Evolutionary conservation across 2,329 filamentous ascomycete species (phyloP).

Genomic region (Penicillium sp.): DNA sequence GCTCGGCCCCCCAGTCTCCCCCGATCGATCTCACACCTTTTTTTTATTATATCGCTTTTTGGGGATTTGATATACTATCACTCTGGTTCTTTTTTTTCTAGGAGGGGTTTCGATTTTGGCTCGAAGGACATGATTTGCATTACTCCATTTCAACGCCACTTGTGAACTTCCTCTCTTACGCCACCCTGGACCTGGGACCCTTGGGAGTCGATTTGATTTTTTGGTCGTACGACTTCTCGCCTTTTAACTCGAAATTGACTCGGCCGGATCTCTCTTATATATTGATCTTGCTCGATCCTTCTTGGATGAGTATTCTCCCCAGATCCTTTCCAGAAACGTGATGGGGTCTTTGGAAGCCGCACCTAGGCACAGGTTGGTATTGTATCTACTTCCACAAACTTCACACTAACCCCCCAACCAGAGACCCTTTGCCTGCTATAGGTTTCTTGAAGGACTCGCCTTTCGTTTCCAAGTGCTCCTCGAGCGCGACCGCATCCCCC

Average conservation of each 20-base stretch:
- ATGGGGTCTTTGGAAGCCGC: constrained; percentile 44
- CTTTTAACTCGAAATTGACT: neutral
- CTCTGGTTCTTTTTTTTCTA: neutral
- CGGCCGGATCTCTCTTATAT: constrained; percentile 7
- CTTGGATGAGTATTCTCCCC: neutral
- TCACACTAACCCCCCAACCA: constrained; percentile 17
- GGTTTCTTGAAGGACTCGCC: constrained; percentile 43
- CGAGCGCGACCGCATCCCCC: constrained; percentile 38
- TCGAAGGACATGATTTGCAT: neutral
- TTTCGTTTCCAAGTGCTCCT: constrained; percentile 35
- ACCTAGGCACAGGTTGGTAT: constrained; percentile 39
- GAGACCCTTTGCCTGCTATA: constrained; percentile 47
- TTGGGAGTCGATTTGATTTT: constrained; percentile 6
- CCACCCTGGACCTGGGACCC: constrained; percentile 9
- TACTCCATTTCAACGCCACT: constrained; percentile 12
- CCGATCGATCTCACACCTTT: constrained; percentile 17
- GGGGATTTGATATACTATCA: neutral
- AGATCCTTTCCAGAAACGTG: constrained; percentile 16
- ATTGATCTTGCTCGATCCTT: neutral
- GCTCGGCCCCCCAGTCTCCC: constrained; percentile 15
- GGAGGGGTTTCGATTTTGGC: constrained; percentile 3
- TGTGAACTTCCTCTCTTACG: constrained; percentile 8
- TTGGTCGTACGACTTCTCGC: constrained; percentile 13
- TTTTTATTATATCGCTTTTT: constrained; percentile 6
- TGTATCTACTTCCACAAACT: constrained; percentile 15